Evolutionary conservation across 306 rosid species (phyloP).

Genomic region (Cicer chorassanicum): DNA sequence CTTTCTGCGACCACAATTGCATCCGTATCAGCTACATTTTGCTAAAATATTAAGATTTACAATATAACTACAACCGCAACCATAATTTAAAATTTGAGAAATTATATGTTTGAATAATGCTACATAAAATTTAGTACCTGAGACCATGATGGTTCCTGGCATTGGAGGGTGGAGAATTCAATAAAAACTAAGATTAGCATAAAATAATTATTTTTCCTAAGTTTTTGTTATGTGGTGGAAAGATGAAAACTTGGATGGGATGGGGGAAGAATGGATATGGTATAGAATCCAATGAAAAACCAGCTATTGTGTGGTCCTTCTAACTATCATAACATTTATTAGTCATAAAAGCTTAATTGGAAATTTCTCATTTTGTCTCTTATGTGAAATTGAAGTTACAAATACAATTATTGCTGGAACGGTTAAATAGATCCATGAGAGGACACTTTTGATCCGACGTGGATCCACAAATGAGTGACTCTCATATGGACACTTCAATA

Average conservation of each 20-base stretch:
- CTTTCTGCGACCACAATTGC: no score
- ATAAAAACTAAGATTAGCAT: slow-evolving; percentile 2
- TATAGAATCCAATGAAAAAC: slow-evolving; percentile 42
- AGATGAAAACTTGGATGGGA: slow-evolving; percentile 44
- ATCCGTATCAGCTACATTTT: no score
- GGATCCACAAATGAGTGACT: no score
- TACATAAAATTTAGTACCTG: slow-evolving; percentile 62
- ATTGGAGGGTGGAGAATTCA: slow-evolving; percentile 52
- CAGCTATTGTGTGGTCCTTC: slow-evolving; percentile 49
- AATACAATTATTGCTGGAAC: no score
- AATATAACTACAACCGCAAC: no score
- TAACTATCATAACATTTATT: slow-evolving; percentile 35
- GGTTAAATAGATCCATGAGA: no score
- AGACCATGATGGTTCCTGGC: slow-evolving; percentile 91
- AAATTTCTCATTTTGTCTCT: slow-evolving; percentile 39
- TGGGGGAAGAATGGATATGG: slow-evolving; percentile 45
- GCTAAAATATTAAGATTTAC: no score
- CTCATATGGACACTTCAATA: no score
- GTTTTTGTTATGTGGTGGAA: slow-evolving; percentile 37
- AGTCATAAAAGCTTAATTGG: slow-evolving; percentile 45
- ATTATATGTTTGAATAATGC: neutral
- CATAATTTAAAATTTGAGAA: no score
- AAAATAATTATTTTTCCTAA: neutral
- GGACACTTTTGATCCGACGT: no score
- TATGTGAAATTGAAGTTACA: neutral